Evolutionary conservation across 179 eudicot genomes (phyloP).

Genomic region (Gypsophila paniculata): DNA sequence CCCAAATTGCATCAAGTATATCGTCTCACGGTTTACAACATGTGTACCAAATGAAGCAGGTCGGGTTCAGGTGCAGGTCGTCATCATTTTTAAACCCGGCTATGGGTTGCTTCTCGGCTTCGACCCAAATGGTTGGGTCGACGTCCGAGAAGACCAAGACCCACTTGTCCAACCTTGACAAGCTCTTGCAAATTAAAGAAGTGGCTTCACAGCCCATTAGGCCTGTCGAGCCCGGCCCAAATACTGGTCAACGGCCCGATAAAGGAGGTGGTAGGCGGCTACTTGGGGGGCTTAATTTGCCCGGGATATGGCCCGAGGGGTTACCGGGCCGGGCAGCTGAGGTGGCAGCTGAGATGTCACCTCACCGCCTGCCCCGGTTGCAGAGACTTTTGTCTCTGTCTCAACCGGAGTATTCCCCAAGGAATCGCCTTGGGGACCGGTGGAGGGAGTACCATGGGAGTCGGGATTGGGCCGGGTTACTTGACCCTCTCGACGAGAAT

Average conservation of each 20-base stretch:
- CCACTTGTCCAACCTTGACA: slow-evolving; percentile 62
- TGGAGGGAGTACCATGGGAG: slow-evolving; percentile 50
- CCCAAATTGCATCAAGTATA: slow-evolving; percentile 22
- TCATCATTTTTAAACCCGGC: slow-evolving; percentile 25
- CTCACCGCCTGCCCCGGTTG: slow-evolving; percentile 55
- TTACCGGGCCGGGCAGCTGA: slow-evolving; percentile 40
- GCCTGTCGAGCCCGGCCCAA: slow-evolving; percentile 24
- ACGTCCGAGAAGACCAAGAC: slow-evolving; percentile 30
- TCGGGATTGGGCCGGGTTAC: slow-evolving; percentile 40
- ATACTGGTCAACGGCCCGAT: slow-evolving; percentile 11
- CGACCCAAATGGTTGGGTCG: slow-evolving; percentile 11
- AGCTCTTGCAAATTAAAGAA: slow-evolving; percentile 39
- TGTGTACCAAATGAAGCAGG: slow-evolving; percentile 22
- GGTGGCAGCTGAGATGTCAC: slow-evolving; percentile 68
- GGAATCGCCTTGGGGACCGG: slow-evolving; percentile 48
- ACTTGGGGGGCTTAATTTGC: slow-evolving; percentile 38
- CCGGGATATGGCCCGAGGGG: slow-evolving; percentile 55
- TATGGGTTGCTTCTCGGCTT: neutral
- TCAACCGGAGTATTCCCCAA: slow-evolving; percentile 62
- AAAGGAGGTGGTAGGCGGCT: slow-evolving; percentile 23
- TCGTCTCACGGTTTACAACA: slow-evolving; percentile 20
- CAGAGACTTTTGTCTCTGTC: slow-evolving; percentile 54
- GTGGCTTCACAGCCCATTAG: slow-evolving; percentile 12
- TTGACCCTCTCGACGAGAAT: slow-evolving; percentile 48
- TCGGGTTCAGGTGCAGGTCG: slow-evolving; percentile 25